Conservation (phyloP, 371 early-diverging fungal species). For the Mucor ambiguus region DNA sequence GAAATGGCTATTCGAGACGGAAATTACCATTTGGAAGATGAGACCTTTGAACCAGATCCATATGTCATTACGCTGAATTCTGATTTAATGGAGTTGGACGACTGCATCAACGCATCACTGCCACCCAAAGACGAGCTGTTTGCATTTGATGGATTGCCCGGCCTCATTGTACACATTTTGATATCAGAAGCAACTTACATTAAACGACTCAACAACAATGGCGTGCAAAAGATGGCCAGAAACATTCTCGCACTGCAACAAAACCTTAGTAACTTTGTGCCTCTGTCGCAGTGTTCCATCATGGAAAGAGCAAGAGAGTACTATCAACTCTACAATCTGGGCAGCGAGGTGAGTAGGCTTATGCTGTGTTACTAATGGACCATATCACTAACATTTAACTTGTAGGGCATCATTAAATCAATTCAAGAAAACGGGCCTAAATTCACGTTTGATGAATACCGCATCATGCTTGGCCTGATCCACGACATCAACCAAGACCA, state of each 20-base stretch:
- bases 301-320: slow-evolving; percentile 75
- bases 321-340: slow-evolving; percentile 70
- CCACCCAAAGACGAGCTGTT: slow-evolving; percentile 71
- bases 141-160: slow-evolving; percentile 82
- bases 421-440: slow-evolving; percentile 50
- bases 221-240: slow-evolving; percentile 79
- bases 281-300: slow-evolving; percentile 62
- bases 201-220: slow-evolving; percentile 71
- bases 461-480: slow-evolving; percentile 45
- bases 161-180: slow-evolving; percentile 72
- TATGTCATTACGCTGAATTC: slow-evolving; percentile 81
- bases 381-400: background rate
- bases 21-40: slow-evolving; percentile 73
- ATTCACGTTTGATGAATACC: slow-evolving; percentile 55
- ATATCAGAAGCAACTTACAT: slow-evolving; percentile 75
- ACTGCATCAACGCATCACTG: slow-evolving; percentile 66
- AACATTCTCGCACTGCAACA: slow-evolving; percentile 87
- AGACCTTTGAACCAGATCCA: slow-evolving; percentile 83
- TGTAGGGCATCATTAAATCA: slow-evolving; percentile 36
- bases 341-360: slow-evolving; percentile 49
- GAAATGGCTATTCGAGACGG: slow-evolving; percentile 93
- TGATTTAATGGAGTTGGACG: slow-evolving; percentile 78
- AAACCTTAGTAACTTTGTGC: slow-evolving; percentile 80
- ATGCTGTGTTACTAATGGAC: background rate
- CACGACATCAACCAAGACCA: slow-evolving; percentile 38